Evolutionary conservation across 1,284 basidiomycete genomes (phyloP).

Genomic region (Boletellus deceptivus): DNA sequence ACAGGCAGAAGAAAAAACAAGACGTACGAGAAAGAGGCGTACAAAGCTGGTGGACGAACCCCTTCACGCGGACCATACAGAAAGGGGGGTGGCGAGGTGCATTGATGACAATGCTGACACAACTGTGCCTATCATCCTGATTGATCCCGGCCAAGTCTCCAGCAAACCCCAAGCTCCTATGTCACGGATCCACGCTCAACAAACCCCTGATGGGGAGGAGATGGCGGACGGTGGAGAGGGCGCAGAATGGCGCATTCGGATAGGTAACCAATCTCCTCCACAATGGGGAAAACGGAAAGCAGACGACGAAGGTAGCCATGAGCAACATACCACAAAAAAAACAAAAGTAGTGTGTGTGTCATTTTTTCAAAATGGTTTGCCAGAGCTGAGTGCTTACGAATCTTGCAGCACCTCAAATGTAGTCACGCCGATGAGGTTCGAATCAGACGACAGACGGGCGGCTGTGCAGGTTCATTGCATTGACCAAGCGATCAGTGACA

Average conservation of each 20-base stretch:
- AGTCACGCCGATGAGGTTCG: conserved; percentile 4
- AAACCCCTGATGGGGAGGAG: conserved; percentile 48
- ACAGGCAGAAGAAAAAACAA: conserved; percentile 62
- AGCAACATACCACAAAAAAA: conserved; percentile 23
- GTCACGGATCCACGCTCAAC: conserved; percentile 23
- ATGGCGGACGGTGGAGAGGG: conserved; percentile 61
- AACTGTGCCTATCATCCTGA: conserved; percentile 27
- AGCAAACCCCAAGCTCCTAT: conserved; percentile 14
- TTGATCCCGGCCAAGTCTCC: conserved; percentile 22
- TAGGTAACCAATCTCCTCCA: conserved; percentile 61
- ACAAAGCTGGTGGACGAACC: conserved; percentile 32
- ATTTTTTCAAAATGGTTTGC: neutral
- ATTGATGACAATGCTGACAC: conserved; percentile 18
- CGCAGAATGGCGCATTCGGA: conserved; percentile 60
- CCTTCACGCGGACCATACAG: conserved; percentile 17
- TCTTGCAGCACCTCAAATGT: conserved; percentile 5
- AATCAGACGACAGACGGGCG: conserved; percentile 8
- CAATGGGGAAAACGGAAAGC: conserved; percentile 62
- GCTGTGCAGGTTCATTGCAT: conserved; percentile 49
- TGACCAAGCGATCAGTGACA: conserved; percentile 58
- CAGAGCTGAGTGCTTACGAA: neutral
- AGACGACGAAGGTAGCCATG: conserved; percentile 34
- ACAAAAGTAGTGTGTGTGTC: conserved; percentile 29
- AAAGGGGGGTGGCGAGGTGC: conserved; percentile 26
- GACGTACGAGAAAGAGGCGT: conserved; percentile 52